Conservation (phyloP, 768 basidiomycete species). For the Calocera cornea region DNA sequence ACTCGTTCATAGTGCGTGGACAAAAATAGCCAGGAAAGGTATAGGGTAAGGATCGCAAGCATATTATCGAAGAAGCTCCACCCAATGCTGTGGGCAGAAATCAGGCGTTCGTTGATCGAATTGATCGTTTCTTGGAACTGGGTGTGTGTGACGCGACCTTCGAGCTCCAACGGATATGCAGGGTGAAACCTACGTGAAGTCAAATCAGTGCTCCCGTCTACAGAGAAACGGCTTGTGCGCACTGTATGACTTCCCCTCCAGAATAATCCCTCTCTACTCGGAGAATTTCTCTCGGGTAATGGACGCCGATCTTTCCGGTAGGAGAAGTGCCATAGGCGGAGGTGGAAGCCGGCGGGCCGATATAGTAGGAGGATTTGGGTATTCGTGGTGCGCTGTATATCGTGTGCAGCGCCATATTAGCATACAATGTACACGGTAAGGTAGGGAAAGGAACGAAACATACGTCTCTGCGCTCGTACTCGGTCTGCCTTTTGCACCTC, state of each 20-base stretch:
- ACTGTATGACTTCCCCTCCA: constrained; percentile 76
- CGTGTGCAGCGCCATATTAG: background rate
- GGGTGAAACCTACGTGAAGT: constrained; percentile 48
- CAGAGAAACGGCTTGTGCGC: constrained; percentile 12
- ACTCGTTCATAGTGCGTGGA: constrained; percentile 76
- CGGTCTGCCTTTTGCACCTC: constrained; percentile 2
- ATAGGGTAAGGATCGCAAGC: constrained; percentile 64
- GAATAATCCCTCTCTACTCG: constrained; percentile 86
- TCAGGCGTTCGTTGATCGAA: constrained; percentile 74
- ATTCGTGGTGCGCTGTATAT: background rate
- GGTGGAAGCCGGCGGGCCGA: constrained; percentile 61
- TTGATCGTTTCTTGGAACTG: constrained; percentile 85
- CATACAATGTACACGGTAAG: constrained; percentile 2
- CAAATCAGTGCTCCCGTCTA: background rate
- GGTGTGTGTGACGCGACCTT: constrained; percentile 81
- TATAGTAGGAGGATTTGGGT: constrained; percentile 56
- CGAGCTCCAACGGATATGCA: constrained; percentile 80
- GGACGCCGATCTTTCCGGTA: constrained; percentile 71
- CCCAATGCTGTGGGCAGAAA: constrained; percentile 68
- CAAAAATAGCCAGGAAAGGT: constrained; percentile 56
- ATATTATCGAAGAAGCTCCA: constrained; percentile 66
- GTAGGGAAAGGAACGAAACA: background rate
- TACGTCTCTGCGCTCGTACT: constrained; percentile 3
- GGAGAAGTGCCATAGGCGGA: constrained; percentile 71
- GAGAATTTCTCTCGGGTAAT: constrained; percentile 84